phyloP scores from a whole-genome alignment of 768 basidiomycete species.

The Fomitopsis serialis region DNA sequence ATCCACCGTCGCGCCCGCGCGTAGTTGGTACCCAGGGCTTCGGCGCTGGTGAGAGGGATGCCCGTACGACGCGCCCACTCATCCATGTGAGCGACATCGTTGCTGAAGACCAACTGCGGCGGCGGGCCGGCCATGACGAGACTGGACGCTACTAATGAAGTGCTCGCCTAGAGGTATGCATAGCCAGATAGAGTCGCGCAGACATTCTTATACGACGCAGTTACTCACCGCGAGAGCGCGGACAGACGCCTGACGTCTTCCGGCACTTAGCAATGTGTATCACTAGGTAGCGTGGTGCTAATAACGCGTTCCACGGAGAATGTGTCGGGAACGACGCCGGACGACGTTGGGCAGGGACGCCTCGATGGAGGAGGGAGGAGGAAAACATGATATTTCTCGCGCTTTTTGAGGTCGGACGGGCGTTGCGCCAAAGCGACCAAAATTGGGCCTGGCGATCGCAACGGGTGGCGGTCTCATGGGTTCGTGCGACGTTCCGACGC shows the following conservation, averaged over 20 bases:
- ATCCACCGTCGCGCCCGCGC: conserved; percentile 79
- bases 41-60: conserved; percentile 79
- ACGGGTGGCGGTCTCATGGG: conserved; percentile 45
- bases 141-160: conserved; percentile 10
- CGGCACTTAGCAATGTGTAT: conserved; percentile 20
- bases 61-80: conserved; percentile 75
- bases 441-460: conserved; percentile 49
- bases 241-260: conserved; percentile 17
- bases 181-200: neutral
- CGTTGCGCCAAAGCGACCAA: conserved; percentile 35
- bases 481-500: conserved; percentile 45
- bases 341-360: conserved; percentile 5
- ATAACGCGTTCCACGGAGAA: conserved; percentile 14
- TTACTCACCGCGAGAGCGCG: conserved; percentile 13
- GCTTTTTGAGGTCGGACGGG: conserved; percentile 43
- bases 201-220: conserved; percentile 13
- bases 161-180: conserved; percentile 6
- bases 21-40: conserved; percentile 76
- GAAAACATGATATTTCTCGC: conserved; percentile 24
- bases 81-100: conserved; percentile 78
- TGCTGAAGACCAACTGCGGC: conserved; percentile 70
- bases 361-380: conserved; percentile 17
- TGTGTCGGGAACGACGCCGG: neutral
- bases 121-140: conserved; percentile 24
- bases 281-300: conserved; percentile 12